phyloP scores from a whole-genome alignment of 2,329 filamentous ascomycete genomes.

The Anthostomella pinea region DNA sequence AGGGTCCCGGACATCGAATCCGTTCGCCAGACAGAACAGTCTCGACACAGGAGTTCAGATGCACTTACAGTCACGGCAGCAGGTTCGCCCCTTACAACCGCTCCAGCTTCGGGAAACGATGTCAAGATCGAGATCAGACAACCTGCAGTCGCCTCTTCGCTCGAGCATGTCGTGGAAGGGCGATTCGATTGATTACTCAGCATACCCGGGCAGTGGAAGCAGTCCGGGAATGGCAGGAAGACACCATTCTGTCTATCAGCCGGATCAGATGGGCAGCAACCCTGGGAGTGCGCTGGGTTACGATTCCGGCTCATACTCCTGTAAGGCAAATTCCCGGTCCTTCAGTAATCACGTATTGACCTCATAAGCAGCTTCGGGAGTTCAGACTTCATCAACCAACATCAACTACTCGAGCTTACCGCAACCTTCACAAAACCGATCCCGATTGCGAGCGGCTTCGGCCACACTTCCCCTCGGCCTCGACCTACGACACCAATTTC shows the following conservation, averaged over 20 bases:
- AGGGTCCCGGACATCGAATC: slow-evolving; percentile 48
- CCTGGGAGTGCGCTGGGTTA: slow-evolving; percentile 44
- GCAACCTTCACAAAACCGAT: slow-evolving; percentile 41
- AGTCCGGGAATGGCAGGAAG: slow-evolving; percentile 47
- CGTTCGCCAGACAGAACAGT: slow-evolving; percentile 49
- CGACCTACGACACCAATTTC: slow-evolving; percentile 32
- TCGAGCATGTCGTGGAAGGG: slow-evolving; percentile 64
- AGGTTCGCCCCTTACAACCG: slow-evolving; percentile 53
- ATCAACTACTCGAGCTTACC: slow-evolving; percentile 50
- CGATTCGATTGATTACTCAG: slow-evolving; percentile 55
- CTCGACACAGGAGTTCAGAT: slow-evolving; percentile 45
- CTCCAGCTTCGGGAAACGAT: slow-evolving; percentile 57
- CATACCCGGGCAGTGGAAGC: slow-evolving; percentile 44
- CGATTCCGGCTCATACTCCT: slow-evolving; percentile 50
- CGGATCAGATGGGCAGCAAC: slow-evolving; percentile 44
- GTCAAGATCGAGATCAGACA: slow-evolving; percentile 55
- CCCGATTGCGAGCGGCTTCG: slow-evolving; percentile 47
- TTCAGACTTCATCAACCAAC: slow-evolving; percentile 47
- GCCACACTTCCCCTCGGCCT: slow-evolving; percentile 32
- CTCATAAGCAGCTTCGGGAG: slow-evolving; percentile 39
- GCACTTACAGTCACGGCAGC: slow-evolving; percentile 43
- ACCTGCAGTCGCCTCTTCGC: slow-evolving; percentile 55
- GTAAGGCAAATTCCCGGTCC: too few relatives aligned
- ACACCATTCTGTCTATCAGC: slow-evolving; percentile 49
- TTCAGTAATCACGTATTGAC: too few relatives aligned